phyloP scores from a whole-genome alignment of 441 rosid species.

The Erodium chrysanthum region DNA sequence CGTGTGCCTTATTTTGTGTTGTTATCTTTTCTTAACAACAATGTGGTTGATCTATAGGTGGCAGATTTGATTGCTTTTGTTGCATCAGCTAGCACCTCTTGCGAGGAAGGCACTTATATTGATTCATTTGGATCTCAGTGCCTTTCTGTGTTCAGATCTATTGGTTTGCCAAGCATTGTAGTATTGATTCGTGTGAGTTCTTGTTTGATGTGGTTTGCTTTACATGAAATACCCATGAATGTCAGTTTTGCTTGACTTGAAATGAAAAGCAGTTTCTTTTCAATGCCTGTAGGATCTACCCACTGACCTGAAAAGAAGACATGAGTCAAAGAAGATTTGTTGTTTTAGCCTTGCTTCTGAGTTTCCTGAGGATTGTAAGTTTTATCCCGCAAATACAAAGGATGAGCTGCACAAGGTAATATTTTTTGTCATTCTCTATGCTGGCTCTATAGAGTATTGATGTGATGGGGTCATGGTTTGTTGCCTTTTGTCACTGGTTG shows the following conservation, averaged over 20 bases:
- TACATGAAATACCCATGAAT: conserved; percentile 8
- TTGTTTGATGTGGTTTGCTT: conserved; percentile 11
- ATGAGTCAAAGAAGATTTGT: conserved; percentile 58
- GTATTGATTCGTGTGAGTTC: conserved; percentile 77
- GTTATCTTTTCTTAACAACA: conserved; percentile 6
- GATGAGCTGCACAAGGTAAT: conserved; percentile 89
- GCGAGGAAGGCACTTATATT: conserved; percentile 40
- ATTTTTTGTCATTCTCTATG: not conserved
- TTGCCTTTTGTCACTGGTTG: conserved; percentile 23
- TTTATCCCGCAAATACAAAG: conserved; percentile 74
- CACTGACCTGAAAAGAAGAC: conserved; percentile 46
- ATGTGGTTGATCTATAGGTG: conserved; percentile 40
- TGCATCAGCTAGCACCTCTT: conserved; percentile 54
- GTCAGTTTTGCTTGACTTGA: conserved; percentile 11
- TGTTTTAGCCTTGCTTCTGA: conserved; percentile 51
- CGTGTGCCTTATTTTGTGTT: not conserved
- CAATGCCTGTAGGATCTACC: conserved; percentile 56
- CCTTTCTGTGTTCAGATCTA: conserved; percentile 70
- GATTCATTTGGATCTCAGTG: conserved; percentile 83
- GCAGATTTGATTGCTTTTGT: conserved; percentile 95
- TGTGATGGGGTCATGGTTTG: not conserved
- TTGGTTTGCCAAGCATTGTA: conserved; percentile 74
- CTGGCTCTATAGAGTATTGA: not conserved
- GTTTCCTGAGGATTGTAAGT: conserved; percentile 83
- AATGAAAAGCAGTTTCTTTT: conserved; percentile 10